Evolutionary conservation across 1,139 yeast species (phyloP).

Genomic region (Scheffersomyces quercinus): DNA sequence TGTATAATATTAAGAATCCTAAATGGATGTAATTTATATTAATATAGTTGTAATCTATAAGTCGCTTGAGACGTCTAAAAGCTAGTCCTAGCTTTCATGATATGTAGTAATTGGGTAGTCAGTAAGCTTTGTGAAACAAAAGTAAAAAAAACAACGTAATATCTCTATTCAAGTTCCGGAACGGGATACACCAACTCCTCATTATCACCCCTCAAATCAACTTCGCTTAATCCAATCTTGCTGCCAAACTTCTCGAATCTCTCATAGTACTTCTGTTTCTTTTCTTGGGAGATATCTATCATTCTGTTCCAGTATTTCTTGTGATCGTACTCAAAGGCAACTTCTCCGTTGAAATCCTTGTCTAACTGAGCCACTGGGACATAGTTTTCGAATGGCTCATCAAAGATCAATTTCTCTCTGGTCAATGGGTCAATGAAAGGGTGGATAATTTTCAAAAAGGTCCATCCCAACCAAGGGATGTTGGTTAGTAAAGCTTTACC

Average conservation of each 20-base stretch:
- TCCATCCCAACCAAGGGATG: constrained; percentile 90
- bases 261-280: constrained; percentile 54
- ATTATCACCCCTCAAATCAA: constrained; percentile 64
- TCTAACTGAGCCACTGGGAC: constrained; percentile 84
- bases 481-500: constrained; percentile 90
- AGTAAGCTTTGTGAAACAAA: too few relatives aligned
- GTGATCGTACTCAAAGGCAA: constrained; percentile 82
- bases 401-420: constrained; percentile 85
- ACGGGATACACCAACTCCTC: constrained; percentile 38
- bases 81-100: too few relatives aligned
- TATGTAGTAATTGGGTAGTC: too few relatives aligned
- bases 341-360: constrained; percentile 76
- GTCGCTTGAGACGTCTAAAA: too few relatives aligned
- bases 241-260: constrained; percentile 71
- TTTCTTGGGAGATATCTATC: constrained; percentile 55
- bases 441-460: constrained; percentile 82
- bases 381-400: constrained; percentile 80
- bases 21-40: too few relatives aligned
- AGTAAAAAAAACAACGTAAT: too few relatives aligned
- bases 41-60: too few relatives aligned
- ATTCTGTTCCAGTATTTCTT: constrained; percentile 78
- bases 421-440: constrained; percentile 96
- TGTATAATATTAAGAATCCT: too few relatives aligned
- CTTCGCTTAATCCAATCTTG: constrained; percentile 77
- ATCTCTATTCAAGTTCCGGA: not conserved